These are phyloP conservation scores for Amesomyces nigricolor DNA, from an alignment of 2,329 filamentous ascomycete genomes.

Conservation along the genomic window DNA sequence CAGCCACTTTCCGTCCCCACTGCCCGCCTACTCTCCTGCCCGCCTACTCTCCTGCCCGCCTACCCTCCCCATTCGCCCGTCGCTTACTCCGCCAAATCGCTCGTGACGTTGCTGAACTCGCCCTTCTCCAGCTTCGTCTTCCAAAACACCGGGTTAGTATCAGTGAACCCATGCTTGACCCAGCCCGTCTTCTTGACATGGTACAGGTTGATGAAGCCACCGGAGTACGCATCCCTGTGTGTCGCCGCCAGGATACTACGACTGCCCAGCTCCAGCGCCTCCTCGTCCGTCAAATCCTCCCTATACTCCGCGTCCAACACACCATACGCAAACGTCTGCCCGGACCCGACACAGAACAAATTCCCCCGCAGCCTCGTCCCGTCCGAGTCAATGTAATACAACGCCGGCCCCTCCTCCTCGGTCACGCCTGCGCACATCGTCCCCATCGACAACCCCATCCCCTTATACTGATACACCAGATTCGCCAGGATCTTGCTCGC, in stretches of 20 bases:
- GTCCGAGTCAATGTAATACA: conserved; percentile 99
- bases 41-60: background rate
- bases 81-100: conserved; percentile 53
- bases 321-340: conserved; percentile 98
- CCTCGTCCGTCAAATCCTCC: conserved; percentile 81
- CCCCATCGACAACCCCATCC: conserved; percentile 97
- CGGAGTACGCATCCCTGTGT: conserved; percentile 96
- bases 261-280: conserved; percentile 83
- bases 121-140: conserved; percentile 97
- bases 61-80: background rate
- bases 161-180: conserved; percentile 97
- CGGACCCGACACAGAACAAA: conserved; percentile 95
- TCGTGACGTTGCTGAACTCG: conserved; percentile 95
- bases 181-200: conserved; percentile 98
- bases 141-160: conserved; percentile 99
- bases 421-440: conserved; percentile 99
- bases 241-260: conserved; percentile 93
- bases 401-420: conserved; percentile 87
- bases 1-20: background rate
- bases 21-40: background rate
- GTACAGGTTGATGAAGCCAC: conserved; percentile 97
- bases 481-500: conserved; percentile 98
- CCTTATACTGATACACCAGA: conserved; percentile 97
- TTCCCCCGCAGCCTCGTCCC: conserved; percentile 89
- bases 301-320: conserved; percentile 93